Evolutionary conservation across 2,329 filamentous ascomycete species (phyloP).

Genomic region (Pezicula radicicola): DNA sequence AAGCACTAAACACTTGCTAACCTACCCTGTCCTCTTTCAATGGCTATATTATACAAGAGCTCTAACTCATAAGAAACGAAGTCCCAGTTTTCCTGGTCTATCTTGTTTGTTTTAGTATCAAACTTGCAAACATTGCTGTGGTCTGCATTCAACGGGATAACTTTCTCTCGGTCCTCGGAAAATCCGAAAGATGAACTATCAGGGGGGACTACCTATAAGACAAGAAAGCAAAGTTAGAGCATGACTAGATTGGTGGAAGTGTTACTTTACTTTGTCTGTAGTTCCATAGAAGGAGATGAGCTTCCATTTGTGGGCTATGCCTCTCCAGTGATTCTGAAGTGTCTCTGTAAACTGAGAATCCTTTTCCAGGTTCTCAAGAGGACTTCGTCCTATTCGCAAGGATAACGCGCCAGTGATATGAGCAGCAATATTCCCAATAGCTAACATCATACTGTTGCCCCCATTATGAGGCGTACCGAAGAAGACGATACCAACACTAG

Average conservation of each 20-base stretch:
- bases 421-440: conserved; percentile 13
- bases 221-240: neutral
- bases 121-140: conserved; percentile 8
- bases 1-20: no score
- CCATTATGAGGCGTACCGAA: conserved; percentile 26
- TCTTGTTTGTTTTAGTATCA: neutral
- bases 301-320: conserved; percentile 1
- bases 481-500: conserved; percentile 12
- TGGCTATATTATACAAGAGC: no score
- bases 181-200: conserved; percentile 7
- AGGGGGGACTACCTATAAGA: conserved; percentile 5
- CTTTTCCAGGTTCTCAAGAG: conserved; percentile 9
- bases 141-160: conserved; percentile 8
- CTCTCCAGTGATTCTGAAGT: conserved; percentile 7
- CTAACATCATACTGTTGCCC: conserved; percentile 12
- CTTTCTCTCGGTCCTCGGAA: conserved; percentile 4
- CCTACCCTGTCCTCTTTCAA: no score
- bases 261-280: conserved; percentile 14
- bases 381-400: conserved; percentile 14
- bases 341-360: conserved; percentile 19
- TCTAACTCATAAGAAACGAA: no score
- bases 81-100: no score
- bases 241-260: neutral
- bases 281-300: conserved; percentile 20
- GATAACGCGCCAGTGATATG: no score